Base-by-base conservation (phyloP, 495 filamentous ascomycete genomes). In the Annulohypoxylon nitens region DNA sequence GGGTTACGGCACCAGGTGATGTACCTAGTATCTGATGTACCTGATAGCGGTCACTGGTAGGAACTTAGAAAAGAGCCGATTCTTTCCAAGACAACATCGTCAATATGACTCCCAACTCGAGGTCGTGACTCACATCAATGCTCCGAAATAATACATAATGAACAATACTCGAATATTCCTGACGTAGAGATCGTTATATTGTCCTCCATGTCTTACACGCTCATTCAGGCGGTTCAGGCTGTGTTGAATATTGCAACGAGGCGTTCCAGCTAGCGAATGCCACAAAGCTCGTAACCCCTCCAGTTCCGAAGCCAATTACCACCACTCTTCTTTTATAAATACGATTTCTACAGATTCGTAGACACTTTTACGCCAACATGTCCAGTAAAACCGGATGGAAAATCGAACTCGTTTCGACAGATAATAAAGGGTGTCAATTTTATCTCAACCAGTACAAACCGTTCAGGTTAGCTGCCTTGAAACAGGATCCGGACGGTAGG, bases 391-490 rank as follows among this genome's bases (percentile, higher is more conserved):
- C 48, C 25, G 26, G 41, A 61, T 77, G 69, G 69, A 47, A 23
- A 45, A 41, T 77, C 11, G 66, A 73, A 54, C 47, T 64, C 9
- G 37, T 83, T 20, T 58, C 64, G 6, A 69, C 73, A 60, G 73
- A 80, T 51, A 71, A 78, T 23, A 69, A 71, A 50, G 51, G 62
- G 25, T 69, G 26, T 25, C 59, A 61, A 7, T 68, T 69, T 41
- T 71, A 64, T 12, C 55, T 69, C 36, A 60, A 68, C 48, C 62
- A 69, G 5, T 77, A 78, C 63, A 80, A 79, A 61, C 75, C 76
- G 3, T 81, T 83, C 45, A 76, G 80, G 63, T 74, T 83, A 47
- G 74, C 70, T 12, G 64, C 80, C 7, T 70, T 82, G 55, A 67
- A 78, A 67, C 77, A 67, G 6, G 71, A 76, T 23, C 78, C 81